Evolutionary conservation across 441 rosid species (phyloP), one percentile per base, ranked within the genome.

Genomic region (Brassica balearica): DNA sequence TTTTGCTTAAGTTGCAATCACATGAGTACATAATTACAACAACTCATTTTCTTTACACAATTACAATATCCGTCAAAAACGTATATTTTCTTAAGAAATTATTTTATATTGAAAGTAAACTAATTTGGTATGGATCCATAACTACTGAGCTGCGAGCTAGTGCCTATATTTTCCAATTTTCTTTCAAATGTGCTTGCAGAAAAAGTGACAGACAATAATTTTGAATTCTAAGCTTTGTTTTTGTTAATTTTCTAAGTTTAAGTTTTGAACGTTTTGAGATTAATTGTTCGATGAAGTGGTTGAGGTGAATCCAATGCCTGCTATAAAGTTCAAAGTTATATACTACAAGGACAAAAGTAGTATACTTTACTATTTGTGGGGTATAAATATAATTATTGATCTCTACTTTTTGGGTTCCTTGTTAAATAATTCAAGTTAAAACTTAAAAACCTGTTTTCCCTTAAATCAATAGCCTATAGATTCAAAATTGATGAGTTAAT

Each of bases 311-410:
- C 71, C 48, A 68, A 74, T 74, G 82, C 79, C 60, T 71, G 62
- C 55, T 75, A 74, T 68, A 74, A 74, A 78, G 74, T 70, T 78
- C 36, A 74, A 74, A 69, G 29, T 65, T 73, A 55, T 53, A 53
- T 15, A 51, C 56, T 61, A 79, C 74, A 68, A 62, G 29, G 4
- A 73, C 20, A 61, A 73, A 62, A 69, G 65, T 32, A 58, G 63
- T 63, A 64, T 56, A 80, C 75, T 80, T 74, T 80, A 71, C 82
- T 74, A 74, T 70, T 65, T 70, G 82, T 80, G 76, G 82, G 82
- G 82, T 80, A 75, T 80, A 80, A 34, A 58, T 65, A 75, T 71
- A 79, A 73, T 73, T 79, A 79, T 63, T 75, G 79, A 65, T 56
- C 64, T 80, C 75, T 74, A 69, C 79, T 74, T 69, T 79, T 64